phyloP scores from a whole-genome alignment of 2,329 filamentous ascomycete species.

The Beauveria australis region DNA sequence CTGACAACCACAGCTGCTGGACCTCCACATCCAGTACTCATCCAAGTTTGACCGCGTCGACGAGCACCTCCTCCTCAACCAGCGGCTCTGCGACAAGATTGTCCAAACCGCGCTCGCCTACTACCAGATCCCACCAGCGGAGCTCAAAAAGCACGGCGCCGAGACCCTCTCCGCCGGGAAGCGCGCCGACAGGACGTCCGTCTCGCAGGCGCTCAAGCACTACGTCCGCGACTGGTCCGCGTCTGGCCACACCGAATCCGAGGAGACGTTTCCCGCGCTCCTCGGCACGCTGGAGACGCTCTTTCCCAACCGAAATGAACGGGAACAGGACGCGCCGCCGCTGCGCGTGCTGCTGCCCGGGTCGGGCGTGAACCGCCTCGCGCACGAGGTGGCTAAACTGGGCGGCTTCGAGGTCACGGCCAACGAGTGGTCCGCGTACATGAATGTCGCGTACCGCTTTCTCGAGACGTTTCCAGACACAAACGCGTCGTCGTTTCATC shows the following conservation, averaged over 20 bases:
- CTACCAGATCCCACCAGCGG: conserved; percentile 34
- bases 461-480: conserved; percentile 26
- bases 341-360: conserved; percentile 42
- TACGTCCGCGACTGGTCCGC: conserved; percentile 49
- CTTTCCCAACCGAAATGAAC: conserved; percentile 20
- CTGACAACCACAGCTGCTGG: conserved; percentile 33
- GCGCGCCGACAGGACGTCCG: conserved; percentile 36
- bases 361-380: conserved; percentile 43
- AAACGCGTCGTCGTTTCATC: conserved; percentile 30
- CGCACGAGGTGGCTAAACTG: conserved; percentile 39
- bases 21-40: conserved; percentile 48
- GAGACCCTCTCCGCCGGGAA: conserved; percentile 28
- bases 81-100: conserved; percentile 36
- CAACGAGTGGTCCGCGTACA: conserved; percentile 52
- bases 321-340: neutral
- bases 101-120: conserved; percentile 35
- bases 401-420: conserved; percentile 43
- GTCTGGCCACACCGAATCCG: conserved; percentile 37
- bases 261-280: conserved; percentile 33
- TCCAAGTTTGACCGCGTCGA: conserved; percentile 41
- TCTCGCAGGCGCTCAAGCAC: conserved; percentile 48
- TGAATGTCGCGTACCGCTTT: conserved; percentile 47
- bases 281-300: conserved; percentile 23
- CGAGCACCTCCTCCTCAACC: conserved; percentile 35
- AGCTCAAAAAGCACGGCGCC: conserved; percentile 36